A percentile compares a stretch with the other conserved stretches of the same genome.
Evolutionary conservation across 2,329 filamentous ascomycete species (phyloP).

Genomic region (Arthrobotrys sphaeroides): DNA sequence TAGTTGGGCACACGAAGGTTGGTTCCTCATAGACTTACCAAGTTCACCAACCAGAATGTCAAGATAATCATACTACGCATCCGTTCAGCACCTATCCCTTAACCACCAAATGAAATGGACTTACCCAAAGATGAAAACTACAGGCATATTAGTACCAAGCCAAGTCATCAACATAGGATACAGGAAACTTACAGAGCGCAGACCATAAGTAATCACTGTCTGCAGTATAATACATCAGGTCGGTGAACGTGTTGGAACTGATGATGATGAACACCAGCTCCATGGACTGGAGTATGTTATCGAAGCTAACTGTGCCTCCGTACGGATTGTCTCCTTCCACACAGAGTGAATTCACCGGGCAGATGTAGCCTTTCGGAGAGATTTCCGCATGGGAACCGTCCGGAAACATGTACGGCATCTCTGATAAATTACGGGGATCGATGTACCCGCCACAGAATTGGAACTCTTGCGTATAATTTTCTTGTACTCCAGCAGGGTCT

Average conservation of each 20-base stretch:
- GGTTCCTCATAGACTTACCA: constrained; percentile 64
- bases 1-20: not conserved
- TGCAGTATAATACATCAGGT: constrained; percentile 91
- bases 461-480: constrained; percentile 71
- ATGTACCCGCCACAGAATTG: constrained; percentile 90
- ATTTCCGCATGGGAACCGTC: constrained; percentile 65
- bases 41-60: constrained; percentile 94
- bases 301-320: constrained; percentile 88
- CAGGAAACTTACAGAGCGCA: constrained; percentile 69
- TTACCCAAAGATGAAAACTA: constrained; percentile 68
- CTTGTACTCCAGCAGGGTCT: constrained; percentile 63
- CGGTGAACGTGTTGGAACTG: constrained; percentile 96
- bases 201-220: constrained; percentile 89
- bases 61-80: constrained; percentile 76
- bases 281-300: constrained; percentile 90
- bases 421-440: constrained; percentile 67
- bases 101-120: not conserved
- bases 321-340: constrained; percentile 81
- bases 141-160: constrained; percentile 2
- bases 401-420: constrained; percentile 74
- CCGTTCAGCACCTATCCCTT: not conserved
- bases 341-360: constrained; percentile 83
- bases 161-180: not conserved
- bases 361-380: constrained; percentile 82
- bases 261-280: constrained; percentile 98